Conservation (phyloP, 225 moss, liverwort and hornwort genomes). For the Takakia lepidozioides region DNA sequence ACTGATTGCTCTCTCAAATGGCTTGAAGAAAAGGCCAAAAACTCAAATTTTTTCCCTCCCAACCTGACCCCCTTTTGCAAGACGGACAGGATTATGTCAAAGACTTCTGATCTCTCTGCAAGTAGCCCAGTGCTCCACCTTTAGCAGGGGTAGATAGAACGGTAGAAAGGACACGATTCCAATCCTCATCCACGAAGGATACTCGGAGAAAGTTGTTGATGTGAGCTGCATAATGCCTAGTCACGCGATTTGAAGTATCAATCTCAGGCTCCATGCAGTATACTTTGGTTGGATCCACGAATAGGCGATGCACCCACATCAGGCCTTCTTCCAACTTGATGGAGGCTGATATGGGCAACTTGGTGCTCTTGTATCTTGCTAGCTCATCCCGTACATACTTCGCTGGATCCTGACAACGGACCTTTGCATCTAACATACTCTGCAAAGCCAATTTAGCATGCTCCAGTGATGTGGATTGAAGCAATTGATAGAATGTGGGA, state of each 20-base stretch:
- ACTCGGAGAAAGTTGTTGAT: conserved; percentile 72
- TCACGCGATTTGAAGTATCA: conserved; percentile 76
- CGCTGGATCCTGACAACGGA: conserved; percentile 28
- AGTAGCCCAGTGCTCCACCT: conserved; percentile 2
- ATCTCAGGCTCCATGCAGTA: conserved; percentile 52
- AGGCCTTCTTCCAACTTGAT: conserved; percentile 45
- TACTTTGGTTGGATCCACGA: conserved; percentile 64
- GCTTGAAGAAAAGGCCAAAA: conserved; percentile 76
- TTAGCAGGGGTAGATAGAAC: conserved; percentile 31
- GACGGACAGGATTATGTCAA: conserved; percentile 38
- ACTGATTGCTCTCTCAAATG: conserved; percentile 80
- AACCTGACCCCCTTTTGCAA: conserved; percentile 46
- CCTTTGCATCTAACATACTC: conserved; percentile 4
- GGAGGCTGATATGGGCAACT: conserved; percentile 18
- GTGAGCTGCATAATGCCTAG: conserved; percentile 35
- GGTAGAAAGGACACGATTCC: conserved; percentile 29
- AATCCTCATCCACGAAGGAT: conserved; percentile 77
- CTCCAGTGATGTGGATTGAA: conserved; percentile 20
- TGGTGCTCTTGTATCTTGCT: not conserved
- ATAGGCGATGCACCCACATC: conserved; percentile 47
- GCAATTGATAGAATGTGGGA: conserved; percentile 25
- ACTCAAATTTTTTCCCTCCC: conserved; percentile 59
- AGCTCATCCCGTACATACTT: conserved; percentile 21
- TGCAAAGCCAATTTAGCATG: conserved; percentile 31
- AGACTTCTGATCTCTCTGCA: conserved; percentile 39